Evolutionary conservation across 768 basidiomycete genomes (phyloP).

Genomic region (Mycena belliarum): DNA sequence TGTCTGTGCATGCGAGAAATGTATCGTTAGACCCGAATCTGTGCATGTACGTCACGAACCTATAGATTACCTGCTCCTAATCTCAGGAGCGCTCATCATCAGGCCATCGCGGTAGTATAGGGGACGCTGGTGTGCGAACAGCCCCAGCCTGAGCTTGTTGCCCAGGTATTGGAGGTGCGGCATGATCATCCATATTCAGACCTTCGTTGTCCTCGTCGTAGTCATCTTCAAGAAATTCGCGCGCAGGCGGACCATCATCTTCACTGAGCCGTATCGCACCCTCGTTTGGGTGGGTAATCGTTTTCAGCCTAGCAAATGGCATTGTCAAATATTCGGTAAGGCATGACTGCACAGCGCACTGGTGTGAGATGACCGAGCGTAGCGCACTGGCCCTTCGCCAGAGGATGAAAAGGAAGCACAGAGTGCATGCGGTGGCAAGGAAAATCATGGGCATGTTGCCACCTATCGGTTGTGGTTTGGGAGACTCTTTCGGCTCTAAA

Average conservation of each 20-base stretch:
- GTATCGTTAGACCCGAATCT: too few relatives aligned
- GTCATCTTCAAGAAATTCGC: conserved; percentile 62
- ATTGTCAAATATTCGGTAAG: neutral
- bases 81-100: neutral
- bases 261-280: conserved; percentile 67
- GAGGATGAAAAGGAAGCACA: conserved; percentile 59
- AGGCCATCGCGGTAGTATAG: neutral
- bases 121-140: neutral
- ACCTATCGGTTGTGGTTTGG: conserved; percentile 65
- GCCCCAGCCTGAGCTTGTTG: neutral
- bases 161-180: neutral
- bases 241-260: conserved; percentile 73
- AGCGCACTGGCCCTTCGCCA: conserved; percentile 62
- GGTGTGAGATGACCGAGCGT: conserved; percentile 61
- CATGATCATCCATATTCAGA: conserved; percentile 6
- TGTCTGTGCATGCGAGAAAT: too few relatives aligned
- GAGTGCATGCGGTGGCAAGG: conserved; percentile 57
- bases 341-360: conserved; percentile 38
- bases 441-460: conserved; percentile 54
- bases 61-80: neutral
- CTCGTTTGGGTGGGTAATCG: conserved; percentile 46
- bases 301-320: conserved; percentile 49
- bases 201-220: conserved; percentile 51
- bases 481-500: conserved; percentile 58
- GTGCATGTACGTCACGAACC: neutral